A percentile compares a stretch with the other conserved stretches of the same genome.
These are phyloP conservation scores for Hyaloscypha hepaticicola DNA, from an alignment of 495 filamentous ascomycete genomes.

Conservation along the genomic window DNA sequence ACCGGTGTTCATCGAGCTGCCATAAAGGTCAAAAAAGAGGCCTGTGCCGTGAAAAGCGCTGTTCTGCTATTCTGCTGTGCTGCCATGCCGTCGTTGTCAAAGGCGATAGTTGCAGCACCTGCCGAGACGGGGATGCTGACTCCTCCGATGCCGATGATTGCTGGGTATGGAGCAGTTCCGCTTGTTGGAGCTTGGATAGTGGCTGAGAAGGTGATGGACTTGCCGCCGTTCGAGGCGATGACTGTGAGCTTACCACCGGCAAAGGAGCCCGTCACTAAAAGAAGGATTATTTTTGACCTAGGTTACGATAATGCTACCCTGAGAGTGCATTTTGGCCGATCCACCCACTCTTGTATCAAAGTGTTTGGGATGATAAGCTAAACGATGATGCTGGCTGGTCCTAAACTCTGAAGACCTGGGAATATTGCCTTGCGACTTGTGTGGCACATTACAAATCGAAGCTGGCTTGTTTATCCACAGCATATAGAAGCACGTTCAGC, in stretches of 20 bases:
- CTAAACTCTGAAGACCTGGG: too few relatives aligned
- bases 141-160: conserved; percentile 49
- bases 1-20: conserved; percentile 45
- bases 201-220: conserved; percentile 47
- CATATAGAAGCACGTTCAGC: too few relatives aligned
- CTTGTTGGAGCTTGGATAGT: conserved; percentile 38
- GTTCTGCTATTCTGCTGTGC: conserved; percentile 39
- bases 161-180: conserved; percentile 40
- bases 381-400: too few relatives aligned
- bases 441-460: too few relatives aligned
- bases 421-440: too few relatives aligned
- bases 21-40: conserved; percentile 50
- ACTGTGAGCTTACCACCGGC: conserved; percentile 37
- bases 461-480: too few relatives aligned
- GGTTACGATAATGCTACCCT: too few relatives aligned
- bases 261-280: conserved; percentile 38
- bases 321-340: too few relatives aligned
- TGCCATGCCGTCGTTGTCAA: conserved; percentile 50
- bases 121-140: conserved; percentile 46
- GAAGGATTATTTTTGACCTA: too few relatives aligned
- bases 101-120: conserved; percentile 45
- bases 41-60: conserved; percentile 42
- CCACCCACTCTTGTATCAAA: too few relatives aligned
- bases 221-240: conserved; percentile 42
- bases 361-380: too few relatives aligned